phyloP scores from a whole-genome alignment of 352 stramenopile species.

The Globisporangium radiosum region DNA sequence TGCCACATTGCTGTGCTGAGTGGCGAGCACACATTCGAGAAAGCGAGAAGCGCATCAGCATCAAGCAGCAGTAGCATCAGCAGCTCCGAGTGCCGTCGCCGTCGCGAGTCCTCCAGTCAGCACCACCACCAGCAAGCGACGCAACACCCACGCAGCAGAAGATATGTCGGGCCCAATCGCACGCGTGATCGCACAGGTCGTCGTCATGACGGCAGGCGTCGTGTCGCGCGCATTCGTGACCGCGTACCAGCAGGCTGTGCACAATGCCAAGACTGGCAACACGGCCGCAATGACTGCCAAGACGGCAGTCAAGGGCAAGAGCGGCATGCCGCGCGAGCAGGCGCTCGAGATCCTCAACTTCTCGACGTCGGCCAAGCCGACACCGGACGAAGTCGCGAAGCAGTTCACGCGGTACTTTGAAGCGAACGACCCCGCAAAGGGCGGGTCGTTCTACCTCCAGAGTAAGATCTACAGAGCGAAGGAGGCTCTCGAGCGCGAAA shows the following conservation, averaged over 20 bases:
- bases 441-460: slow-evolving; percentile 90
- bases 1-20: no score
- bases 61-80: no score
- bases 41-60: neutral
- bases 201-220: slow-evolving; percentile 78
- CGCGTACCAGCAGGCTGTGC: slow-evolving; percentile 83
- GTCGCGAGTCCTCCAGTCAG: no score
- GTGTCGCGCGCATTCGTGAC: slow-evolving; percentile 85
- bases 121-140: slow-evolving; percentile 5
- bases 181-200: slow-evolving; percentile 77
- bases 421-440: slow-evolving; percentile 85
- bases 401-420: slow-evolving; percentile 87
- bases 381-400: slow-evolving; percentile 64
- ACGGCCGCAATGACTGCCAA: slow-evolving; percentile 58
- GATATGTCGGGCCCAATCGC: slow-evolving; percentile 77
- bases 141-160: slow-evolving; percentile 6
- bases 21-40: neutral
- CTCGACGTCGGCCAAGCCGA: slow-evolving; percentile 35
- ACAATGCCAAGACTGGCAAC: slow-evolving; percentile 81
- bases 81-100: no score
- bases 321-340: slow-evolving; percentile 66
- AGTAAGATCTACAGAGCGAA: slow-evolving; percentile 91
- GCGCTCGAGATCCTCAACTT: slow-evolving; percentile 85
- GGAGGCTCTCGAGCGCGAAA: slow-evolving; percentile 63
- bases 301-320: slow-evolving; percentile 56